Conservation (phyloP, 2,329 filamentous ascomycete species). For the Xylaria sp. region DNA sequence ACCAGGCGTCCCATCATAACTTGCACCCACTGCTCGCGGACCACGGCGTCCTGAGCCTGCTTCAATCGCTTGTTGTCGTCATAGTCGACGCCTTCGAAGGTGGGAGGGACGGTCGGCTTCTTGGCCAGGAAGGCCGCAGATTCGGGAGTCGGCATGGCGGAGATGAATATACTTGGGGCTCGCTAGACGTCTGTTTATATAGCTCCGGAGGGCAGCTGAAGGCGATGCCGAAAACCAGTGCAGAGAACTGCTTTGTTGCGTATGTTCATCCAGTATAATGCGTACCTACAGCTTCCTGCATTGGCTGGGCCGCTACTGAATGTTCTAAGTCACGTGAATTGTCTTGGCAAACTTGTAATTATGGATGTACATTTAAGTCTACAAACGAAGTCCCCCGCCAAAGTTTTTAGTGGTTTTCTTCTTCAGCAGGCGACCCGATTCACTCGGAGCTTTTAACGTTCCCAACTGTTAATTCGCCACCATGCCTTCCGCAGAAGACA, state of each 20-base stretch:
- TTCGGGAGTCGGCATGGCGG: slow-evolving; percentile 81
- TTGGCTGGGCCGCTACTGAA: background rate
- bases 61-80: slow-evolving; percentile 84
- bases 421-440: too few relatives aligned
- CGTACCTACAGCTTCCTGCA: slow-evolving; percentile 22
- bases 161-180: slow-evolving; percentile 12
- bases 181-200: background rate
- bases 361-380: too few relatives aligned
- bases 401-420: too few relatives aligned
- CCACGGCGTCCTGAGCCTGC: slow-evolving; percentile 82
- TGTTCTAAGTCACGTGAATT: slow-evolving; percentile 21
- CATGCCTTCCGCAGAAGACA: too few relatives aligned
- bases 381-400: too few relatives aligned
- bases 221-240: slow-evolving; percentile 5
- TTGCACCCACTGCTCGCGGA: slow-evolving; percentile 88
- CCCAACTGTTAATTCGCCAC: too few relatives aligned
- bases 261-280: slow-evolving; percentile 5
- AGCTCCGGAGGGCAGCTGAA: background rate
- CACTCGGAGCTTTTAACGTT: too few relatives aligned
- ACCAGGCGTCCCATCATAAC: slow-evolving; percentile 89
- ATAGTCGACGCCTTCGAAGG: slow-evolving; percentile 88
- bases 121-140: slow-evolving; percentile 83
- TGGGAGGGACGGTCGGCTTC: slow-evolving; percentile 83
- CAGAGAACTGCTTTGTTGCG: slow-evolving; percentile 13
- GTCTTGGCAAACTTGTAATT: too few relatives aligned